Evolutionary conservation across 139 green algal species (phyloP).

Genomic region (Closterium sp.): DNA sequence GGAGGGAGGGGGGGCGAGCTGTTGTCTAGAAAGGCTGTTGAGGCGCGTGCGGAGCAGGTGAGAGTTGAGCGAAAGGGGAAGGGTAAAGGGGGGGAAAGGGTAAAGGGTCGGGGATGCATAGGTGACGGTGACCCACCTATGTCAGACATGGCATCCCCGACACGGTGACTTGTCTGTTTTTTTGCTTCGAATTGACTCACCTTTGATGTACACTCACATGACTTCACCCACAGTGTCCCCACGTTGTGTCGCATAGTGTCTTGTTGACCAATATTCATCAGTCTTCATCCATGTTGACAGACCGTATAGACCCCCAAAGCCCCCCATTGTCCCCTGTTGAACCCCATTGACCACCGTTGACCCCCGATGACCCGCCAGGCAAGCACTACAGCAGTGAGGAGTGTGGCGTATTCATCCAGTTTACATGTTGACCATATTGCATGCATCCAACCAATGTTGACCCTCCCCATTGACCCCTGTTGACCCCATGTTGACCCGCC

Average conservation of each 20-base stretch:
- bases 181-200: no score
- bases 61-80: not conserved
- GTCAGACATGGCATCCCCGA: no score
- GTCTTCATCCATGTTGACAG: not conserved
- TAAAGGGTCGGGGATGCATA: no score
- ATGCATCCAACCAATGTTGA: not conserved
- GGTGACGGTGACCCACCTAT: no score
- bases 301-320: not conserved
- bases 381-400: not conserved
- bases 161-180: no score
- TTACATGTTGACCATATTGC: not conserved
- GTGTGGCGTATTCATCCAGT: not conserved
- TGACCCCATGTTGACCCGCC: not conserved
- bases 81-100: not conserved
- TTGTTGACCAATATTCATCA: no score
- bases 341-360: not conserved
- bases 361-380: not conserved
- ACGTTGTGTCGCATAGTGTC: no score
- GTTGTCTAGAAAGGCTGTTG: no score
- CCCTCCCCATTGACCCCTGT: not conserved
- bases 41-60: no score
- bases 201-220: no score
- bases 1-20: not conserved
- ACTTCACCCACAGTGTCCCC: no score
- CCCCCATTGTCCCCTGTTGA: not conserved